These are phyloP conservation scores for Nitzschia sp. DNA, from an alignment of 108 stramenopile species.

Conservation along the genomic window DNA sequence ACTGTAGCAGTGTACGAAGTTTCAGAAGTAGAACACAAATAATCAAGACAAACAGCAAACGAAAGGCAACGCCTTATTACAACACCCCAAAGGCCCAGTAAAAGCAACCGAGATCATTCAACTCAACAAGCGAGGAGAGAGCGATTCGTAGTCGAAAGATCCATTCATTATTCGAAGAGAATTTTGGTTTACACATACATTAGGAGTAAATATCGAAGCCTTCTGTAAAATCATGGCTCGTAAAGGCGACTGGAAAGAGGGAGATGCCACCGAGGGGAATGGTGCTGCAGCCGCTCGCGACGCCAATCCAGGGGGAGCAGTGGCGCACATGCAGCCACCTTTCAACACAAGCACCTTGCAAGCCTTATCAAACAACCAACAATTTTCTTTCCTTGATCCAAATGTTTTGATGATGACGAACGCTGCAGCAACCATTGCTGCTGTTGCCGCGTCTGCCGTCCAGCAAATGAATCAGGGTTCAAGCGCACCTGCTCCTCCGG, in stretches of 20 bases:
- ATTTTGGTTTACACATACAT: background rate
- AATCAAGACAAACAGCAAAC: too few species aligned
- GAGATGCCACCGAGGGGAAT: background rate
- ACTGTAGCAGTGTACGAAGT: too few species aligned
- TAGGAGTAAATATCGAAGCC: too few species aligned
- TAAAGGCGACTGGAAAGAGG: background rate
- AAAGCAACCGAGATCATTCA: too few species aligned
- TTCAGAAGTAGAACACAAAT: too few species aligned
- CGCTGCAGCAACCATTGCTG: slow-evolving; percentile 39
- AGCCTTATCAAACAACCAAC: background rate
- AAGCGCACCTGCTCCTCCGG: background rate
- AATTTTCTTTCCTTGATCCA: slow-evolving; percentile 10
- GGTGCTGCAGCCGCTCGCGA: too few species aligned
- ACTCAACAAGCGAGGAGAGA: background rate
- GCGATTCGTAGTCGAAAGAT: background rate
- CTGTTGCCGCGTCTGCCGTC: slow-evolving; percentile 36
- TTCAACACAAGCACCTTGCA: background rate
- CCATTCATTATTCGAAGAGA: background rate
- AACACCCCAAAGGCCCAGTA: too few species aligned
- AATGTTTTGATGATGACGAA: slow-evolving; percentile 34
- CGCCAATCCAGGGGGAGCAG: background rate
- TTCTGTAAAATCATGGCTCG: background rate
- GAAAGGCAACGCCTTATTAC: too few species aligned
- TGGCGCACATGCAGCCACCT: background rate
- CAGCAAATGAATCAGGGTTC: slow-evolving; percentile 29